Base-by-base conservation (phyloP, 352 stramenopile species). In the Phytophthora ramorum region DNA sequence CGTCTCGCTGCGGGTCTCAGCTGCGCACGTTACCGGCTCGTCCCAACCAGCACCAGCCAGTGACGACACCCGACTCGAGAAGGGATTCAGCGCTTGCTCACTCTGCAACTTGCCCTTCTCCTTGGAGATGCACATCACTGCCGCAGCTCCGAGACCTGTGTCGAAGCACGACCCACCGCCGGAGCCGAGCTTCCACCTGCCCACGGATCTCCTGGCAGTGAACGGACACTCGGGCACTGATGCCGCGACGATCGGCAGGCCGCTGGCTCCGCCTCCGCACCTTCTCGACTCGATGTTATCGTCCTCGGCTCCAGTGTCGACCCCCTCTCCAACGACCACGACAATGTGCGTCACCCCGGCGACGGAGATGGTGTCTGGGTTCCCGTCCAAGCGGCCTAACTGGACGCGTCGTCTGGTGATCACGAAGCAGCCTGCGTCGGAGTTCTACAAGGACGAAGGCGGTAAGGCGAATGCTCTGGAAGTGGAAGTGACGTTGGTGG, bases 371-470 rank as follows among this genome's bases (percentile, higher is more conserved):
- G 37, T 22, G 30, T 2, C 34, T 20, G 38, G 37, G 1, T 49
- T 71, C 32, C 45, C 51, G 35, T 54, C 66, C 13, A 85, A 85
- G 59, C 74, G 84, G 14, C 40, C 44, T n/a, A 79, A 76, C 12
- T 92, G 85, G 85, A 85, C 83, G 13, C 78, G 86, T 35, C 74
- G 88, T 44, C 69, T 96, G 41, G 86, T 94, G n/a, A 86, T 96
- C 44, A 93, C 85, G 10, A 96, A 91, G 69, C 88, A 96, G 64
- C 88, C 88, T 8, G 65, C 78, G 12, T 92, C 88, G 16, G 86
- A 94, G 63, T 96, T 96, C 58, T 96, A 94, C 75, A 96, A 96
- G 61, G 88, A 96, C 52, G 88, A 96, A 93, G 87, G 87, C 8
- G 87, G 87, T 16, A 93, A 93, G 61, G 74, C 87, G 1, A 96